phyloP scores from a whole-genome alignment of 106 monocot genomes.

The Acorus gramineus region DNA sequence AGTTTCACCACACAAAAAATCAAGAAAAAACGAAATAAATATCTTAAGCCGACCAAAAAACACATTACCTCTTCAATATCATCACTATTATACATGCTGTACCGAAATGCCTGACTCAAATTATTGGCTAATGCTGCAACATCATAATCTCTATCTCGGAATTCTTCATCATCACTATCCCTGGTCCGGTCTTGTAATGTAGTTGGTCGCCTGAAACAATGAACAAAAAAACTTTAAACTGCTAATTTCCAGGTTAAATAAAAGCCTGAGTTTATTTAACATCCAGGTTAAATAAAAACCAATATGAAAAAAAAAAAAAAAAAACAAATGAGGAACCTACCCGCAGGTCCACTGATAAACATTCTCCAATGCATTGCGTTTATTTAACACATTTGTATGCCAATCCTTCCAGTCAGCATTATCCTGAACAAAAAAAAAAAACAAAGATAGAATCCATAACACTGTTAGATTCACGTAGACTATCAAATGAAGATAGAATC shows the following conservation, averaged over 20 bases:
- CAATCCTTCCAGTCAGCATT: conserved; percentile 76
- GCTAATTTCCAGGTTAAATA: no score
- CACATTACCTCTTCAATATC: conserved; percentile 42
- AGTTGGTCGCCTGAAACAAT: conserved; percentile 49
- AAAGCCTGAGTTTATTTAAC: no score
- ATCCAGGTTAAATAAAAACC: neutral
- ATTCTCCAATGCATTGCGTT: conserved; percentile 82
- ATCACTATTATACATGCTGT: conserved; percentile 43
- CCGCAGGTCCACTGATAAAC: conserved; percentile 87
- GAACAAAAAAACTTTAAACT: neutral
- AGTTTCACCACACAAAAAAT: neutral
- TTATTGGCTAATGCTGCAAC: conserved; percentile 69
- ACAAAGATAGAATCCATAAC: neutral
- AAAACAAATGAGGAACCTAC: conserved; percentile 23
- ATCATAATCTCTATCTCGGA: conserved; percentile 68
- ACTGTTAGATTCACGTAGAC: no score
- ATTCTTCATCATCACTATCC: conserved; percentile 81
- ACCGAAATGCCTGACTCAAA: conserved; percentile 52
- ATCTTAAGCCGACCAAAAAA: no score
- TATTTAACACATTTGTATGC: conserved; percentile 59
- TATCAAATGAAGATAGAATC: no score
- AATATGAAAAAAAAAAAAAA: neutral
- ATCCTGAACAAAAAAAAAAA: conserved; percentile 32
- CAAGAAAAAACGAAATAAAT: neutral
- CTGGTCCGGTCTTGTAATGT: conserved; percentile 47